Evolutionary conservation across 2,329 filamentous ascomycete genomes (phyloP).

Genomic region (Colletotrichum sp.): DNA sequence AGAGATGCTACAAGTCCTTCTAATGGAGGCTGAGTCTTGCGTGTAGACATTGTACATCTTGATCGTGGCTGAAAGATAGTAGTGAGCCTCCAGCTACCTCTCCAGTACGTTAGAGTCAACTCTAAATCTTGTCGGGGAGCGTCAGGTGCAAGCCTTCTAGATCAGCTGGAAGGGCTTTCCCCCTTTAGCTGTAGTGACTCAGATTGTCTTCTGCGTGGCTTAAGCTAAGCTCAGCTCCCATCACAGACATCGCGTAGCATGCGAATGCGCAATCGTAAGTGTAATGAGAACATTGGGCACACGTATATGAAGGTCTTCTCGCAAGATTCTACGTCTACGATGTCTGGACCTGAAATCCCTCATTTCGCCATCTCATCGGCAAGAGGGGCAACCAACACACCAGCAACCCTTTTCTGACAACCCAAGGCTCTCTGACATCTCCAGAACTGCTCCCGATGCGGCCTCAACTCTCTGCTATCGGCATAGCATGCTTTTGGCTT

Average conservation of each 20-base stretch:
- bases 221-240: neutral
- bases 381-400: neutral
- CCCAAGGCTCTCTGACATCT: neutral
- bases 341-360: neutral
- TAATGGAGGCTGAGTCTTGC: neutral
- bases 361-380: neutral
- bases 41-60: neutral
- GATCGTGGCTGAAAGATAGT: neutral
- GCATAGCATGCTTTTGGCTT: neutral
- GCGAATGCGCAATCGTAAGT: neutral
- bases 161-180: neutral
- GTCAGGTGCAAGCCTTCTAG: neutral
- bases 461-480: accelerated
- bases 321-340: neutral
- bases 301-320: neutral
- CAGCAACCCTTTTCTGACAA: neutral
- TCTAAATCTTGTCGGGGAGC: neutral
- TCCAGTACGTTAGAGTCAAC: neutral
- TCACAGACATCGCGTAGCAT: neutral
- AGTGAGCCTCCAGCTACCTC: neutral
- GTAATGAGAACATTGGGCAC: neutral
- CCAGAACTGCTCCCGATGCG: neutral
- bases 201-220: neutral
- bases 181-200: neutral
- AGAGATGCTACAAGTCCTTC: accelerated